Percentiles rank a stretch among this genome's conserved stretches.
Evolutionary conservation across 352 stramenopile genomes (phyloP).

Genomic region (Phytophthora pluvialis): DNA sequence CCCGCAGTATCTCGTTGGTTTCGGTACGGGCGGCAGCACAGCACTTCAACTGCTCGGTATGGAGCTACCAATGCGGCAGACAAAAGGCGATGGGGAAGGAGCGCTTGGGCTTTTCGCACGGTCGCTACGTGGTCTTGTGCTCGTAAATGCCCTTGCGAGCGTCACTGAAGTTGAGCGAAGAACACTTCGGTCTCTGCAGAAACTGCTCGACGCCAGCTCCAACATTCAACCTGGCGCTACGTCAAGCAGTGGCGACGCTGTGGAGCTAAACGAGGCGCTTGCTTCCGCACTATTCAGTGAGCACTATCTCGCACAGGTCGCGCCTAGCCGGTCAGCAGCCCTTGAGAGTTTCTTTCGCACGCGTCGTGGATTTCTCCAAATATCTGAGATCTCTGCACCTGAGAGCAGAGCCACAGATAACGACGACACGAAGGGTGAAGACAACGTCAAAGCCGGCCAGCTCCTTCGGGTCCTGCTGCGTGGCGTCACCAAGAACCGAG

Average conservation of each 20-base stretch:
- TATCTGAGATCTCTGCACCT: neutral
- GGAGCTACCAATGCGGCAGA: constrained; percentile 44
- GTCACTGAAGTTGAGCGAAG: constrained; percentile 34
- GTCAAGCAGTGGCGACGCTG: constrained; percentile 17
- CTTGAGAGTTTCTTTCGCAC: constrained; percentile 63
- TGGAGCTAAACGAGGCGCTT: constrained; percentile 62
- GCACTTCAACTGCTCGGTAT: constrained; percentile 58
- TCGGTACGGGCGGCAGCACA: constrained; percentile 60
- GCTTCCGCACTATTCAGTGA: constrained; percentile 59
- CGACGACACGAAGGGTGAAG: neutral
- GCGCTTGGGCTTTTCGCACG: constrained; percentile 48
- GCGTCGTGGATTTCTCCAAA: constrained; percentile 54
- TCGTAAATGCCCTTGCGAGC: constrained; percentile 56
- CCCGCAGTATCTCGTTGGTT: constrained; percentile 69
- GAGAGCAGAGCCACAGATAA: neutral
- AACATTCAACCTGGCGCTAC: neutral
- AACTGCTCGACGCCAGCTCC: constrained; percentile 16
- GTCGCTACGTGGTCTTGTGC: constrained; percentile 55
- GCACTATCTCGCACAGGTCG: constrained; percentile 65
- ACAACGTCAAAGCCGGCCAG: constrained; percentile 27
- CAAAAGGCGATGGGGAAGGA: constrained; percentile 19
- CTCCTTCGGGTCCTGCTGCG: constrained; percentile 50
- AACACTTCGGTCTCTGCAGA: constrained; percentile 29
- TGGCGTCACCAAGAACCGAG: constrained; percentile 52
- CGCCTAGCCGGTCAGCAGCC: constrained; percentile 43